phyloP scores from a whole-genome alignment of 108 stramenopile species.

The Cyclotella atomus region DNA sequence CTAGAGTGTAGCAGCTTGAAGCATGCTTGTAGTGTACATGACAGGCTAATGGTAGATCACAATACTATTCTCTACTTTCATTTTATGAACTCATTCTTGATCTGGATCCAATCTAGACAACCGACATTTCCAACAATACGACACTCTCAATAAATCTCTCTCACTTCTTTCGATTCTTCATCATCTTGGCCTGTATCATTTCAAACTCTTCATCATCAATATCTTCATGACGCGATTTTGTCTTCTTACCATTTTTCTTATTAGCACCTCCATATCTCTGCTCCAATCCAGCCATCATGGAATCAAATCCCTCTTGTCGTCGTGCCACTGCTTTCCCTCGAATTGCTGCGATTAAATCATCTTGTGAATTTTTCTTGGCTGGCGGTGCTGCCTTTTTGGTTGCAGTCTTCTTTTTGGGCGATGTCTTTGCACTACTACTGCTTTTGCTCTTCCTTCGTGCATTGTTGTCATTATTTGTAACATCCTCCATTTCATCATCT shows the following conservation, averaged over 20 bases:
- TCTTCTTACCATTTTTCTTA: slow-evolving; percentile 36
- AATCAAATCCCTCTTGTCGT: slow-evolving; percentile 48
- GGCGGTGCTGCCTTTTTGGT: slow-evolving; percentile 17
- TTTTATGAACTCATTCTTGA: too few relatives aligned
- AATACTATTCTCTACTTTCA: too few relatives aligned
- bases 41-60: too few relatives aligned
- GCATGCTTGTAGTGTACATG: too few relatives aligned
- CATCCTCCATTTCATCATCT: slow-evolving; percentile 36
- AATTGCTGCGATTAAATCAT: slow-evolving; percentile 69
- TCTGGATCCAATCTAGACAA: too few relatives aligned
- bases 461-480: slow-evolving; percentile 34
- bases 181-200: slow-evolving; percentile 61
- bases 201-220: slow-evolving; percentile 78
- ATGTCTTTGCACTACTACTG: background rate
- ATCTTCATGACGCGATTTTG: slow-evolving; percentile 18
- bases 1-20: too few relatives aligned
- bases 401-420: slow-evolving; percentile 38
- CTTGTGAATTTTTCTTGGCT: slow-evolving; percentile 41
- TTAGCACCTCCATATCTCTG: slow-evolving; percentile 69
- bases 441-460: background rate
- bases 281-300: slow-evolving; percentile 61
- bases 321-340: slow-evolving; percentile 56
- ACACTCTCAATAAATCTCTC: background rate
- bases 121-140: background rate
- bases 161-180: slow-evolving; percentile 55